phyloP scores from a whole-genome alignment of 1,284 basidiomycete species.

The Rhodotorula mucilaginosa region DNA sequence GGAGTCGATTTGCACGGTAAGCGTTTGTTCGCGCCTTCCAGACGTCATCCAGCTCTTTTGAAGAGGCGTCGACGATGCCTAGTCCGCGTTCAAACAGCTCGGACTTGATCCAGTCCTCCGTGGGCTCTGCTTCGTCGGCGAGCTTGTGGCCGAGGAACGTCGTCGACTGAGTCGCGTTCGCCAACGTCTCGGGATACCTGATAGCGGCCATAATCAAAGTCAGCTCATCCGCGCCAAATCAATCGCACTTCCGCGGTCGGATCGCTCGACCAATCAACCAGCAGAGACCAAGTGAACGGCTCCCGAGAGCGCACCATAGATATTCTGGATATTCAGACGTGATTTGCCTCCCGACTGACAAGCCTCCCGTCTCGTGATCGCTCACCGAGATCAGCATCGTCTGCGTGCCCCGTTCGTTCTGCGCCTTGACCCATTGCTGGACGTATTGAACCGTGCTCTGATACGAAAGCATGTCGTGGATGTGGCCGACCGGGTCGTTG shows the following conservation, averaged over 20 bases:
- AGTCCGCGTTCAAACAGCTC: constrained; percentile 43
- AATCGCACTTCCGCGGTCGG: no score
- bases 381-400: constrained; percentile 49
- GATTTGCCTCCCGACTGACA: constrained; percentile 49
- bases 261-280: no score
- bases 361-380: constrained; percentile 52
- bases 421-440: constrained; percentile 45
- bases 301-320: constrained; percentile 12
- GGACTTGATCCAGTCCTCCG: constrained; percentile 33
- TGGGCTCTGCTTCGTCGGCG: constrained; percentile 20
- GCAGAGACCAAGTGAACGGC: neutral
- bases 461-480: constrained; percentile 50
- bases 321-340: constrained; percentile 46
- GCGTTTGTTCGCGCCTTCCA: constrained; percentile 35
- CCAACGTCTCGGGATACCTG: constrained; percentile 49
- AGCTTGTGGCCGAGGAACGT: constrained; percentile 42
- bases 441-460: constrained; percentile 48
- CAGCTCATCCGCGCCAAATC: no score
- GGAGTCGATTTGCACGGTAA: constrained; percentile 27
- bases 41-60: constrained; percentile 45
- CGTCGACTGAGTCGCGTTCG: constrained; percentile 48
- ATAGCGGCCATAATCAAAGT: no score
- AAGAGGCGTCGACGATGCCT: constrained; percentile 44
- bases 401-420: constrained; percentile 44
- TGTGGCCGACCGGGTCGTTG: constrained; percentile 46